Conservation (phyloP, 768 basidiomycete species). For the Russula compacta region DNA sequence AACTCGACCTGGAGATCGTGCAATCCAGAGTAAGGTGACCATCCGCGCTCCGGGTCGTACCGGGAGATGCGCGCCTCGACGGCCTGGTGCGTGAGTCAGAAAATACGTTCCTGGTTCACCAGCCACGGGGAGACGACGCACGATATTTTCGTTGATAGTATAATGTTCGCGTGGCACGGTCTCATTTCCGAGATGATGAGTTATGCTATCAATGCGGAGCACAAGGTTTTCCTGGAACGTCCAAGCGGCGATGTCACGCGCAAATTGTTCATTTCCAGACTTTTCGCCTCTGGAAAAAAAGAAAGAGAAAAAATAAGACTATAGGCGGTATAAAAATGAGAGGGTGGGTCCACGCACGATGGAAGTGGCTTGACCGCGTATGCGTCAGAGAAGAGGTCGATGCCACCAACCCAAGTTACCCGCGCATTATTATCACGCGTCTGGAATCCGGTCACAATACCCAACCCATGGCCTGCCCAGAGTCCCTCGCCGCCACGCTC, state of each 20-base stretch:
- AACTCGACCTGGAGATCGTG: constrained; percentile 89
- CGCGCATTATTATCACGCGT: constrained; percentile 67
- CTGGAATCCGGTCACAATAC: constrained; percentile 86
- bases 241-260: constrained; percentile 74
- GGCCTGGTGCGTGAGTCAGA: constrained; percentile 37
- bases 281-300: constrained; percentile 39
- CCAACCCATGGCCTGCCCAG: constrained; percentile 72
- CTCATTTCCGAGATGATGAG: constrained; percentile 63
- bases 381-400: constrained; percentile 71
- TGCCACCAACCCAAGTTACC: constrained; percentile 72
- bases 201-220: constrained; percentile 63
- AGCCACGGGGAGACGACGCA: constrained; percentile 30
- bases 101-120: neutral
- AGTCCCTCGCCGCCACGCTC: constrained; percentile 71
- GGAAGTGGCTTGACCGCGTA: constrained; percentile 55
- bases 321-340: neutral
- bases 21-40: constrained; percentile 66
- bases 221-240: constrained; percentile 82
- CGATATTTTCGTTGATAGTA: constrained; percentile 79
- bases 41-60: constrained; percentile 47
- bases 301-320: neutral
- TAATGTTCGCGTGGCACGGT: constrained; percentile 62
- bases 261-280: constrained; percentile 71
- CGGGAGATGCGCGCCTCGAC: constrained; percentile 67
- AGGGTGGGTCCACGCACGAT: constrained; percentile 35